Evolutionary conservation across 2,329 filamentous ascomycete species (phyloP).

Genomic region (Claviceps fusiformis): DNA sequence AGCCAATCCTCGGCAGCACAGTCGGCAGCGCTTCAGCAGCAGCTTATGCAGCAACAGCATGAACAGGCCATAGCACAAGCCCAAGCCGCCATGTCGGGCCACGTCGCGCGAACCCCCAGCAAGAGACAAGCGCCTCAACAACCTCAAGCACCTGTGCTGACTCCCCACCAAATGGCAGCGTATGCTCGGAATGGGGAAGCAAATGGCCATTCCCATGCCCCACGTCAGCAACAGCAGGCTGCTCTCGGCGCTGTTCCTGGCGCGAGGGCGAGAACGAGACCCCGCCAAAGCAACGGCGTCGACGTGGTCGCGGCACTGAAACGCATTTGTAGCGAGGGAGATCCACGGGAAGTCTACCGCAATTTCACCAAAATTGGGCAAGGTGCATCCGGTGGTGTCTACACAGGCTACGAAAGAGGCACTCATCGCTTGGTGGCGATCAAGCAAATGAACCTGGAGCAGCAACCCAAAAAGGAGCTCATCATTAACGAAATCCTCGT

Average conservation of each 20-base stretch:
- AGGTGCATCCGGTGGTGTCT: constrained; percentile 92
- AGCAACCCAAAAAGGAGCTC: constrained; percentile 96
- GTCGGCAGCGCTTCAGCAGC: constrained; percentile 42
- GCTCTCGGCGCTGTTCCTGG: constrained; percentile 27
- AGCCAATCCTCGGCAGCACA: constrained; percentile 20
- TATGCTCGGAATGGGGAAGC: constrained; percentile 17
- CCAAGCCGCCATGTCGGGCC: constrained; percentile 60
- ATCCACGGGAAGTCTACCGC: constrained; percentile 78
- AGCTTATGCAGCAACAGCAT: constrained; percentile 66
- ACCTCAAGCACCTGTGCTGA: constrained; percentile 13
- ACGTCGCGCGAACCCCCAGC: constrained; percentile 60
- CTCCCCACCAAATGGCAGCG: constrained; percentile 13
- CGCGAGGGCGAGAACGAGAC: constrained; percentile 60
- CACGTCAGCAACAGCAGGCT: constrained; percentile 24
- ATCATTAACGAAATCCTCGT: constrained; percentile 99
- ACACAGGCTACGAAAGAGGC: constrained; percentile 72
- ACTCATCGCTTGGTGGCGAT: constrained; percentile 87
- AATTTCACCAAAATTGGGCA: constrained; percentile 92
- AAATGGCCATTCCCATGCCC: constrained; percentile 20
- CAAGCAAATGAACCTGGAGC: constrained; percentile 98
- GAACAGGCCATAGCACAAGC: constrained; percentile 70
- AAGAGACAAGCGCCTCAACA: constrained; percentile 41
- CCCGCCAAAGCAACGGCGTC: constrained; percentile 63
- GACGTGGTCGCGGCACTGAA: constrained; percentile 77
- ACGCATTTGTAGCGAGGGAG: constrained; percentile 78